Evolutionary conservation across 306 rosid species (phyloP).

Genomic region (Lathyrus oleraceus): DNA sequence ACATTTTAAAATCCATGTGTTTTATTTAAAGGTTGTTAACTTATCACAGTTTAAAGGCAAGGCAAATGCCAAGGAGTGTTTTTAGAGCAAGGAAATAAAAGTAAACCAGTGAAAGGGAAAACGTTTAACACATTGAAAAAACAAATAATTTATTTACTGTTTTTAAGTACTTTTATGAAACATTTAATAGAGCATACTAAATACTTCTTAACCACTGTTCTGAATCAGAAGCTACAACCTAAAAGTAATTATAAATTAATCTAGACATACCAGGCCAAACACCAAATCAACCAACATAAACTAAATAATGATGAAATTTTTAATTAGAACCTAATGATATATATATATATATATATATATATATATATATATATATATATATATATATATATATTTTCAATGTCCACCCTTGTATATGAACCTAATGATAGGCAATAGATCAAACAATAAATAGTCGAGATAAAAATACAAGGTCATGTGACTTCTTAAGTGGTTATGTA

Average conservation of each 20-base stretch:
- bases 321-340: no score
- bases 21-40: slow-evolving; percentile 8
- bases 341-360: no score
- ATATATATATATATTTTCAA: no score
- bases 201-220: background rate
- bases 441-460: background rate
- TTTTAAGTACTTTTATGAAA: background rate
- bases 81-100: background rate
- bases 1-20: background rate
- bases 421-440: no score
- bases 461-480: background rate
- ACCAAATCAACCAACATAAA: background rate
- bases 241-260: background rate
- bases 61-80: background rate
- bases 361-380: no score
- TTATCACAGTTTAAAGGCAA: background rate
- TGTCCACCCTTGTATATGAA: no score
- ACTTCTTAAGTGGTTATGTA: background rate
- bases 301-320: background rate
- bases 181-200: background rate
- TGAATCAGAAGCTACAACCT: background rate
- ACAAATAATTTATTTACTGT: background rate
- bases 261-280: slow-evolving; percentile 4
- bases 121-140: slow-evolving; percentile 3
- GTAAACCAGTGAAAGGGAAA: background rate